Base-by-base conservation (phyloP, 1,139 yeast genomes). In the Candida smagusa region DNA sequence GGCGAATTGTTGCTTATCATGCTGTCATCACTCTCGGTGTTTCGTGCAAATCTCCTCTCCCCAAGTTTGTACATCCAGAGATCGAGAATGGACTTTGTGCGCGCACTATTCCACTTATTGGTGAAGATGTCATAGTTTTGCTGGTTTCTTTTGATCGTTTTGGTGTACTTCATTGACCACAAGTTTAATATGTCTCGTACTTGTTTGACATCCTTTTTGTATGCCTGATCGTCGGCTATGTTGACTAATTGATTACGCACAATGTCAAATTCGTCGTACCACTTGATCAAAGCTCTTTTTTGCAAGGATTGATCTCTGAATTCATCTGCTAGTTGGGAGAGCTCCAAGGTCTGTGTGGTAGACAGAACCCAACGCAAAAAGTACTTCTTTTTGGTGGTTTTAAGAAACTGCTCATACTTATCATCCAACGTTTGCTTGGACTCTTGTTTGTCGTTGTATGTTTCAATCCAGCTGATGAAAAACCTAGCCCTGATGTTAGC, bases 81-180 rank as follows among this genome's bases (percentile, higher is more conserved):
- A 24, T 68, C 71, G 38, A 69, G 62, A 8, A 68, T 55, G 0
- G 66, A 52, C 33, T 56, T 56, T 31, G 55, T 33, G 32, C 59
- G 53, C 7, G 59, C 50, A 6, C 47, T 40, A 31, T 65, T 59
- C 69, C 70, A 65, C 38, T 67, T 57, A 21, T 54, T 55, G 7
- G 54, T 46, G 39, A 69, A 68, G 33, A 63, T 48, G 9, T 62
- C 65, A 46, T 67, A 65, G 24, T 65, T 59, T 37, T 66, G 72
- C 32, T 63, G 58, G 42, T 66, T 63, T 32, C 72, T 49, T 12
- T 54, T 53, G 7, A 63, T 54, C 22, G 50, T 50, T 44, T 64
- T 67, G 35, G 65, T 60, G 36, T 59, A 58, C 34, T 58, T 61
- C 65, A 68, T 63, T 1, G 67, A 58, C 76, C 76, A 70, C 9